Conservation (phyloP, 176 grass and related monocot species). For the Zizania latifolia region DNA sequence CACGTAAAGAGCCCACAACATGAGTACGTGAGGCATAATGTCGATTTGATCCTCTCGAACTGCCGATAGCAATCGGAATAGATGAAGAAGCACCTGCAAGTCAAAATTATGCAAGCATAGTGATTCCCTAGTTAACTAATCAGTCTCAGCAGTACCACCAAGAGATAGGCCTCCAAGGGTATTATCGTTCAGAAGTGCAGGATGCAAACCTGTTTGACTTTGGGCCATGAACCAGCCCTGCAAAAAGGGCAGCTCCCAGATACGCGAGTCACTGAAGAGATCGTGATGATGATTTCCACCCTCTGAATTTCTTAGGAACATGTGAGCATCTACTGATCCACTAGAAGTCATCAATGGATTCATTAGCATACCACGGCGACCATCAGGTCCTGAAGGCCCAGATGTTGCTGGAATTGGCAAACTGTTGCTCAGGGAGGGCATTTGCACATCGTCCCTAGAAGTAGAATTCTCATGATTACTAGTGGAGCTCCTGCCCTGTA, state of each 20-base stretch:
- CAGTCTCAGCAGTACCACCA: conserved; percentile 4
- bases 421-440: conserved; percentile 29
- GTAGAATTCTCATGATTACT: conserved; percentile 28
- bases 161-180: conserved; percentile 24
- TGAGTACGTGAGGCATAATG: conserved; percentile 27
- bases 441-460: conserved; percentile 25
- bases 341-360: conserved; percentile 34
- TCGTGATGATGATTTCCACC: conserved; percentile 49
- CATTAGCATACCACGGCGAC: conserved; percentile 8
- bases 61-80: conserved; percentile 29
- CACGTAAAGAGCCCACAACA: conserved; percentile 33
- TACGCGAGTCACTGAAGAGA: conserved; percentile 54
- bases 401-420: conserved; percentile 22
- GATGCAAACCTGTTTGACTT: conserved; percentile 43
- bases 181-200: conserved; percentile 40
- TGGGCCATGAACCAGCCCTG: conserved; percentile 92
- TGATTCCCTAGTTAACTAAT: conserved; percentile 38
- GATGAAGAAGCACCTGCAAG: conserved; percentile 38
- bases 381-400: conserved; percentile 26
- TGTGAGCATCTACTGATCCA: conserved; percentile 66
- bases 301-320: conserved; percentile 75
- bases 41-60: conserved; percentile 47
- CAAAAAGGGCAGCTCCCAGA: conserved; percentile 86
- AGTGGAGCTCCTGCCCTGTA: conserved; percentile 24
- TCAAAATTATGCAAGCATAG: conserved; percentile 23